Evolutionary conservation across 2,329 filamentous ascomycete genomes (phyloP).

Genomic region (Verticillium isaacii): DNA sequence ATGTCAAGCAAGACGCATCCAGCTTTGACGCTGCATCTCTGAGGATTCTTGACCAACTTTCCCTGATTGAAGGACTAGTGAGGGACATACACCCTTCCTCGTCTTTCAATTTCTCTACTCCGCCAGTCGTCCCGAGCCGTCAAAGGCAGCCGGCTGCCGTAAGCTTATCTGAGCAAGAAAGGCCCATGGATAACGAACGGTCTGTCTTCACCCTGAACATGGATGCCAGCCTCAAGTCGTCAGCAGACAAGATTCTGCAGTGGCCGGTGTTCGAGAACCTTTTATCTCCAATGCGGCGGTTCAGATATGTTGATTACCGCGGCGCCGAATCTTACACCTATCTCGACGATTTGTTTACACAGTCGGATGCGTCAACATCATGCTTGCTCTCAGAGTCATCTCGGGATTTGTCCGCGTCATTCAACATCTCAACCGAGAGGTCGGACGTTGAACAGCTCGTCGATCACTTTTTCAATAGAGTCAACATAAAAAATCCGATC

Average conservation of each 20-base stretch:
- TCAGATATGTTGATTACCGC: neutral
- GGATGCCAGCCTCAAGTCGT: neutral
- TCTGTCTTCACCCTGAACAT: neutral
- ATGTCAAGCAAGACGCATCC: neutral
- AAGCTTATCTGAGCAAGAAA: neutral
- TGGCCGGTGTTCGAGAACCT: neutral
- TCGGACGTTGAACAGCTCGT: neutral
- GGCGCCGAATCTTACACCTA: neutral
- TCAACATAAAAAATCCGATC: constrained; percentile 1
- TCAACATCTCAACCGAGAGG: neutral
- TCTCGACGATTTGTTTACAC: neutral
- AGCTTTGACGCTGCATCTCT: neutral
- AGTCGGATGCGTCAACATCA: neutral
- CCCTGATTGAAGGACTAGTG: neutral
- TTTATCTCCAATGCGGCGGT: neutral
- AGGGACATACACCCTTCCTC: neutral
- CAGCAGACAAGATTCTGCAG: neutral
- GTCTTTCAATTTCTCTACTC: neutral
- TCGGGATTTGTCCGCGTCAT: neutral
- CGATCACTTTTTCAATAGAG: neutral
- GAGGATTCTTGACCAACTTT: neutral
- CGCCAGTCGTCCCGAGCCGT: neutral
- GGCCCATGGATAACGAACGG: neutral
- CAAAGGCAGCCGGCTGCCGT: neutral
- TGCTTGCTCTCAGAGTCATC: neutral